Evolutionary conservation across 208 protist genomes (phyloP).

Genomic region (Herpetomonas tarakana): DNA sequence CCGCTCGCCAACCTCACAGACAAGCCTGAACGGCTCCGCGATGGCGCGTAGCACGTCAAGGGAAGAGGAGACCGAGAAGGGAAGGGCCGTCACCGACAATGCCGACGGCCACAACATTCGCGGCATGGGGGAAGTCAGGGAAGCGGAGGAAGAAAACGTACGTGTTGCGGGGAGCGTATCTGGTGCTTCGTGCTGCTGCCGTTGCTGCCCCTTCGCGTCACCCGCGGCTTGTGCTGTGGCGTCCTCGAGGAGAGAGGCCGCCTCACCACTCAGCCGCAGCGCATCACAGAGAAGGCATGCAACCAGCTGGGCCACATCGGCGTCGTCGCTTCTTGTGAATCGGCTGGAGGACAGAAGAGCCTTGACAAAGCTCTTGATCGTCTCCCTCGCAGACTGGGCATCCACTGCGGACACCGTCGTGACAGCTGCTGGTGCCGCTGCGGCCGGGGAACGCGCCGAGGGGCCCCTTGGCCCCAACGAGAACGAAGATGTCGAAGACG

Average conservation of each 20-base stretch:
- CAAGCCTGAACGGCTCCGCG: slow-evolving; percentile 28
- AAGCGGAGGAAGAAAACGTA: no score
- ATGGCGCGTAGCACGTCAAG: slow-evolving; percentile 49
- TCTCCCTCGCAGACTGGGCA: no score
- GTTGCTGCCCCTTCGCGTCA: background rate
- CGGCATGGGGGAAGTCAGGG: no score
- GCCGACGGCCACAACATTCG: background rate
- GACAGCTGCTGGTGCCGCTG: no score
- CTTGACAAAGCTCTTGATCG: background rate
- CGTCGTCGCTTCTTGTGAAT: slow-evolving; percentile 34
- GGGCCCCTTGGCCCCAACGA: no score
- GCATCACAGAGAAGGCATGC: slow-evolving; percentile 63
- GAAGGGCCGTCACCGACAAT: slow-evolving; percentile 15
- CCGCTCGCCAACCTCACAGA: background rate
- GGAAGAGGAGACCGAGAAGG: slow-evolving; percentile 29
- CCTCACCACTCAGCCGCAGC: slow-evolving; percentile 31
- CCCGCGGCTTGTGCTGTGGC: background rate
- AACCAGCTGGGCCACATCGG: slow-evolving; percentile 55
- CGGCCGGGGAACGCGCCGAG: no score
- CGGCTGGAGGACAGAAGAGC: slow-evolving; percentile 23
- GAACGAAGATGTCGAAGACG: no score
- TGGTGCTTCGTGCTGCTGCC: no score
- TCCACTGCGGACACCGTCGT: no score
- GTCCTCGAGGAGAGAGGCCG: background rate
- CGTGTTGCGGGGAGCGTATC: no score